Evolutionary conservation across 148 eudicot genomes (phyloP).

Genomic region (Pharnaceum exiguum): DNA sequence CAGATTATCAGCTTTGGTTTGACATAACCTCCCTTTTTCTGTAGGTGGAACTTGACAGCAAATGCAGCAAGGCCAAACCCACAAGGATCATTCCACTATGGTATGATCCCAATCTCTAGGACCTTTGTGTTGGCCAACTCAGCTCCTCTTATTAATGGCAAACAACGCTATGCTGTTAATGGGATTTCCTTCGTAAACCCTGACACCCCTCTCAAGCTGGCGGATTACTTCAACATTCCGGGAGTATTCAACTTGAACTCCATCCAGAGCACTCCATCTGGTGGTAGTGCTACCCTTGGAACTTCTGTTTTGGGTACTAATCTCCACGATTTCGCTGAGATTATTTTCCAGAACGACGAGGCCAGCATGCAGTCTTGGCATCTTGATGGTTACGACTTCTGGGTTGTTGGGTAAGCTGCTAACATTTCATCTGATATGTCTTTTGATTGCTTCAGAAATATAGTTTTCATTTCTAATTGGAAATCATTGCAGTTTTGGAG

Average conservation of each 20-base stretch:
- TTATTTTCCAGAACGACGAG: slow-evolving; percentile 83
- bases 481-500: slow-evolving; percentile 51
- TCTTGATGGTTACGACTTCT: slow-evolving; percentile 97
- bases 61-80: slow-evolving; percentile 99
- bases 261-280: slow-evolving; percentile 59
- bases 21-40: background rate
- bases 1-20: background rate
- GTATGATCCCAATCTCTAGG: slow-evolving; percentile 47
- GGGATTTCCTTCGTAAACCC: slow-evolving; percentile 62
- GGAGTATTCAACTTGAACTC: slow-evolving; percentile 69
- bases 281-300: slow-evolving; percentile 36
- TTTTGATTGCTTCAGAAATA: background rate
- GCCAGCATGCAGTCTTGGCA: slow-evolving; percentile 77
- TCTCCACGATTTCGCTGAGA: slow-evolving; percentile 74
- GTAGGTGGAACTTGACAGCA: slow-evolving; percentile 93
- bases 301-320: slow-evolving; percentile 54
- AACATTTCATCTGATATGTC: background rate
- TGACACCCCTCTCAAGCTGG: slow-evolving; percentile 85
- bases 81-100: slow-evolving; percentile 96
- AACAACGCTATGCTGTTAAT: slow-evolving; percentile 77
- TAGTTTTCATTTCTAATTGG: slow-evolving; percentile 12
- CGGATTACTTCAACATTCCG: slow-evolving; percentile 80
- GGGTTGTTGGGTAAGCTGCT: slow-evolving; percentile 81
- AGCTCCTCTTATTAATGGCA: slow-evolving; percentile 66
- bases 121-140: slow-evolving; percentile 65